Evolutionary conservation across 768 basidiomycete genomes (phyloP).

Genomic region (Phallus indusiatus): DNA sequence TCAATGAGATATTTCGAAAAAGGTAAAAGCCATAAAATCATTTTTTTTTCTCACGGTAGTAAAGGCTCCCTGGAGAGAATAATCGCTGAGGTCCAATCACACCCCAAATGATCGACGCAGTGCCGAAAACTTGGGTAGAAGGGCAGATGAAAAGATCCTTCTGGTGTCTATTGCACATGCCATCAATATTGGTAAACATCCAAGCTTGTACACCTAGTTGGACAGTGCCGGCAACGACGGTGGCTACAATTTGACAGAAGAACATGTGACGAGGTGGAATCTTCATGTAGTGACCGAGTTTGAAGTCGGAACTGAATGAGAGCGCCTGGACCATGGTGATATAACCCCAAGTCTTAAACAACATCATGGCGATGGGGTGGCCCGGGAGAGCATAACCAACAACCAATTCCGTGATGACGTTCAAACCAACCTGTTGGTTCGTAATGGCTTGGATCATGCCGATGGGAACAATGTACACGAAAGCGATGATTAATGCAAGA

Average conservation of each 20-base stretch:
- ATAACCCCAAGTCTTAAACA: conserved; percentile 27
- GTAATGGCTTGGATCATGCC: conserved; percentile 38
- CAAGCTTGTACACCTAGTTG: conserved; percentile 34
- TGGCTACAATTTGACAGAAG: conserved; percentile 48
- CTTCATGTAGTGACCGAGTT: conserved; percentile 35
- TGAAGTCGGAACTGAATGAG: conserved; percentile 23
- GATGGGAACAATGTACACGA: conserved; percentile 66
- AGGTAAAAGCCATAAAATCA: conserved; percentile 14
- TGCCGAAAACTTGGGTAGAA: conserved; percentile 24
- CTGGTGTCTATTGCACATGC: conserved; percentile 47
- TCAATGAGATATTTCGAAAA: neutral
- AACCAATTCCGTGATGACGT: conserved; percentile 28
- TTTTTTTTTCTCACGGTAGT: conserved; percentile 33
- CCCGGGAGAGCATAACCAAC: conserved; percentile 27
- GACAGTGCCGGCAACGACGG: conserved; percentile 19
- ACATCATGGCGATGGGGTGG: conserved; percentile 24
- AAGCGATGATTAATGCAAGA: conserved; percentile 53
- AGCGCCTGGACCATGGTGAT: conserved; percentile 28
- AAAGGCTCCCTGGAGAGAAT: conserved; percentile 58
- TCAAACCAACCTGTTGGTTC: conserved; percentile 24
- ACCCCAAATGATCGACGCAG: conserved; percentile 44
- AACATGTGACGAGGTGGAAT: conserved; percentile 61
- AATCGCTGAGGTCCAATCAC: conserved; percentile 69
- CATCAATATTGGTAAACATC: conserved; percentile 52
- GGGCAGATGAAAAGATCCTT: conserved; percentile 29